Evolutionary conservation across 768 basidiomycete species (phyloP).

Genomic region (Tulasnella sp.): DNA sequence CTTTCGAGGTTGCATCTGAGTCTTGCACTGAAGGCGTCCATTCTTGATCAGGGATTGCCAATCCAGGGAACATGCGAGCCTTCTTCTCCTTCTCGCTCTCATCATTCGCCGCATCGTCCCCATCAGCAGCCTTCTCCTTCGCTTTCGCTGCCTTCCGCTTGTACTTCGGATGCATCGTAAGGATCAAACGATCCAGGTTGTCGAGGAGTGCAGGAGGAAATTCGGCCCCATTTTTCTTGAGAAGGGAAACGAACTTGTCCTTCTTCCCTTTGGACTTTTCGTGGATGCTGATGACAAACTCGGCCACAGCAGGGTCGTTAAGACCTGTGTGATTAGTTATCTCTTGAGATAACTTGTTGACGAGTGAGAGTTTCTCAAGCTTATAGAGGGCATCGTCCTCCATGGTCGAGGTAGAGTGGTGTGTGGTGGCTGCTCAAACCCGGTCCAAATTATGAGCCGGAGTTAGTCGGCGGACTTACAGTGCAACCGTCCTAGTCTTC

Average conservation of each 20-base stretch:
- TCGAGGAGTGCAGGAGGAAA: slow-evolving; percentile 87
- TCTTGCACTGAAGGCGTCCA: slow-evolving; percentile 34
- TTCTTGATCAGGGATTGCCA: slow-evolving; percentile 69
- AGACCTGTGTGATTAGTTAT: slow-evolving; percentile 70
- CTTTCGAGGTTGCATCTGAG: slow-evolving; percentile 36
- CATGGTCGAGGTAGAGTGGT: slow-evolving; percentile 1
- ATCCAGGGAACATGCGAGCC: slow-evolving; percentile 80
- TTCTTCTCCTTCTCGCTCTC: slow-evolving; percentile 60
- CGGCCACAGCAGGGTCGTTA: slow-evolving; percentile 87
- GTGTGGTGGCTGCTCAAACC: background rate
- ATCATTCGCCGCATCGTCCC: slow-evolving; percentile 22
- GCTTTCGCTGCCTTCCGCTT: slow-evolving; percentile 53
- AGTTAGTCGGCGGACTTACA: background rate
- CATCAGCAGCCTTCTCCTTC: slow-evolving; percentile 21
- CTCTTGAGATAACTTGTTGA: slow-evolving; percentile 87
- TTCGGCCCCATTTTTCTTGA: slow-evolving; percentile 63
- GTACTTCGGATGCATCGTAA: slow-evolving; percentile 92
- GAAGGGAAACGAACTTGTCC: slow-evolving; percentile 66
- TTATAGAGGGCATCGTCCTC: slow-evolving; percentile 59
- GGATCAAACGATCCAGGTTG: slow-evolving; percentile 87
- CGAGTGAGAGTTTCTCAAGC: slow-evolving; percentile 85
- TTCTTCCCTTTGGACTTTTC: slow-evolving; percentile 61
- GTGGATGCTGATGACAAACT: slow-evolving; percentile 89
- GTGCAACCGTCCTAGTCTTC: background rate
- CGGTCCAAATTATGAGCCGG: slow-evolving; percentile 7